phyloP scores from a whole-genome alignment of 73 alveolate species.

The Paramecium octaurelia region DNA sequence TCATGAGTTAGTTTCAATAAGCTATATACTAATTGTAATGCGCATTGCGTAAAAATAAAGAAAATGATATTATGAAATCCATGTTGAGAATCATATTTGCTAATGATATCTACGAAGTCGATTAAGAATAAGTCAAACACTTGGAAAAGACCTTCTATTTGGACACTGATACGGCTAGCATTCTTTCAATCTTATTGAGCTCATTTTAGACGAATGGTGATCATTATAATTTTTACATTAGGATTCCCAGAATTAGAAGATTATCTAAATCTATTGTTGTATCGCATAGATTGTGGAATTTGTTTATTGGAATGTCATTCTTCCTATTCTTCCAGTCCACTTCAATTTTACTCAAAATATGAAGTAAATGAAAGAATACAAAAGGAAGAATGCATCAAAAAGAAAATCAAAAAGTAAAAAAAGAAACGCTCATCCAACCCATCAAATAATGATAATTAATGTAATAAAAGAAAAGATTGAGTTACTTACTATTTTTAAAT shows the following conservation, averaged over 20 bases:
- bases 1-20: slow-evolving; percentile 35
- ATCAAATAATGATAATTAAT: not conserved
- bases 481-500: not conserved
- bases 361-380: slow-evolving; percentile 4
- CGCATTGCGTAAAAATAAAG: not conserved
- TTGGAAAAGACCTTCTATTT: not conserved
- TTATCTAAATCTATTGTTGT: not conserved
- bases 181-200: slow-evolving; percentile 3
- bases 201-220: not conserved
- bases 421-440: not conserved
- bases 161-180: not conserved
- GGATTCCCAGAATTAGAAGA: slow-evolving; percentile 48
- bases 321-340: slow-evolving; percentile 14
- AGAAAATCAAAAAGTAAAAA: not conserved
- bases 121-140: not conserved
- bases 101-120: not conserved
- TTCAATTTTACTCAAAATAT: slow-evolving; percentile 17
- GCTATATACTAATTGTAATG: not conserved
- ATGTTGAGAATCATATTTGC: slow-evolving; percentile 16
- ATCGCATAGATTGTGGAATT: slow-evolving; percentile 21
- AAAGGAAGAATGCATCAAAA: slow-evolving; percentile 1
- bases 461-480: not conserved
- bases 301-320: slow-evolving; percentile 8
- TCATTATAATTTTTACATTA: not conserved
- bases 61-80: not conserved